Percentiles rank a stretch among this genome's conserved stretches.
Conservation (phyloP, 2,329 filamentous ascomycete species). For the Scytalidium lignicola region DNA sequence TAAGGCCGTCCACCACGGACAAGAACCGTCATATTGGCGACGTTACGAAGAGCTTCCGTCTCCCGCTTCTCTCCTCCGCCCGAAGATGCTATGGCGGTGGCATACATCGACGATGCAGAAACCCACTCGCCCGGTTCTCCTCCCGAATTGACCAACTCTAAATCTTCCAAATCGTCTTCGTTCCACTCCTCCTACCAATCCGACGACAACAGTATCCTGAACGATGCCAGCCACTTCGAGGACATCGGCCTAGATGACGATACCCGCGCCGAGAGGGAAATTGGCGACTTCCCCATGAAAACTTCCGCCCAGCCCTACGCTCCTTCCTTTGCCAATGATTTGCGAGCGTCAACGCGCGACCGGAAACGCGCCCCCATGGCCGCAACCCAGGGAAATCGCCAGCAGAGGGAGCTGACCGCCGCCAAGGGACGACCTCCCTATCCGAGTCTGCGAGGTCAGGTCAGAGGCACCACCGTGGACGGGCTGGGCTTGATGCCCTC, state of each 20-base stretch:
- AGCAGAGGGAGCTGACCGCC: conserved; percentile 25
- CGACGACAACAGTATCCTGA: conserved; percentile 64
- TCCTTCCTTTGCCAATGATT: conserved; percentile 17
- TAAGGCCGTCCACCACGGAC: background rate
- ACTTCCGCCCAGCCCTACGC: conserved; percentile 21
- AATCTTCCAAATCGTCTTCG: conserved; percentile 87
- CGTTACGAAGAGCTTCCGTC: conserved; percentile 21
- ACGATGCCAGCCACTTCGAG: conserved; percentile 81
- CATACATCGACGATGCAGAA: conserved; percentile 17
- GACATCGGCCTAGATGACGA: conserved; percentile 85
- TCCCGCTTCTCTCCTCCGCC: conserved; percentile 9
- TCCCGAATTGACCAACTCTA: conserved; percentile 75
- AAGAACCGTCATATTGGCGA: conserved; percentile 26
- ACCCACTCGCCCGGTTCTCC: conserved; percentile 55
- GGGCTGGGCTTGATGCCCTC: conserved; percentile 24
- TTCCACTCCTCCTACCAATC: conserved; percentile 72
- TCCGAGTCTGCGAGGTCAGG: conserved; percentile 21
- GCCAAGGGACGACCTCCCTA: conserved; percentile 14
- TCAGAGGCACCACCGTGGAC: conserved; percentile 17
- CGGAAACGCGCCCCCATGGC: conserved; percentile 19
- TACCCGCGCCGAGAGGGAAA: conserved; percentile 25
- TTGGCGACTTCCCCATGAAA: conserved; percentile 24
- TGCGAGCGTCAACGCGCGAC: conserved; percentile 18
- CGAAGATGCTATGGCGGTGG: conserved; percentile 24
- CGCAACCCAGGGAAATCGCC: conserved; percentile 11